A percentile compares a stretch with the other conserved stretches of the same genome.
Evolutionary conservation across 2,329 filamentous ascomycete species (phyloP).

Genomic region (Curvularia sp.): DNA sequence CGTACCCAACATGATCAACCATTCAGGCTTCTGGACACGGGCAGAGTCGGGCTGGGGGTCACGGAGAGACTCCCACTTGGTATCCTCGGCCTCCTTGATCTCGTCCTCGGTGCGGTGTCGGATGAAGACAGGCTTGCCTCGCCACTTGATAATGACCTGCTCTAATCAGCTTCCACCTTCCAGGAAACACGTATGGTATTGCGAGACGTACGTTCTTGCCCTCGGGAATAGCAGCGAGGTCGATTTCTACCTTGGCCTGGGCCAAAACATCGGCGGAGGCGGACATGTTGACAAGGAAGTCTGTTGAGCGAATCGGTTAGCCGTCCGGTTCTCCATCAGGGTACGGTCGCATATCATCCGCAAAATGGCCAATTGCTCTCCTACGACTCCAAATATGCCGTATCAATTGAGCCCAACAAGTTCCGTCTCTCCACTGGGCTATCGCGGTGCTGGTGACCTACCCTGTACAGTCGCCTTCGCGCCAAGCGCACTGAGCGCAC

Average conservation of each 20-base stretch:
- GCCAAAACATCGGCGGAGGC: slow-evolving; percentile 97
- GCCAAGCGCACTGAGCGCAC: slow-evolving; percentile 87
- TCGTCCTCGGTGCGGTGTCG: slow-evolving; percentile 93
- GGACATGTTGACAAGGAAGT: slow-evolving; percentile 99
- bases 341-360: slow-evolving; percentile 33
- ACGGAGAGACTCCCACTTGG: slow-evolving; percentile 81
- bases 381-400: slow-evolving; percentile 5
- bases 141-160: slow-evolving; percentile 99
- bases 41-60: slow-evolving; percentile 91
- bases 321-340: slow-evolving; percentile 36
- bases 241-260: slow-evolving; percentile 99
- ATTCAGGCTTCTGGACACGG: slow-evolving; percentile 97
- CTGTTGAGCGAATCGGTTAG: slow-evolving; percentile 60
- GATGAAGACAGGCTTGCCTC: slow-evolving; percentile 99
- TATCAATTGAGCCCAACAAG: slow-evolving; percentile 5
- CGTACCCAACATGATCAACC: slow-evolving; percentile 96
- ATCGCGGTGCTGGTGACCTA: slow-evolving; percentile 58
- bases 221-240: slow-evolving; percentile 90
- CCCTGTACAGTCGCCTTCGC: slow-evolving; percentile 98
- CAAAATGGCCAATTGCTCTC: slow-evolving; percentile 43
- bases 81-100: slow-evolving; percentile 92
- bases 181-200: background rate
- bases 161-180: slow-evolving; percentile 25
- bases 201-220: slow-evolving; percentile 88
- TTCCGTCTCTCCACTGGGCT: slow-evolving; percentile 19